Conservation (phyloP, 2,329 filamentous ascomycete genomes). For the Cordyceps militaris region DNA sequence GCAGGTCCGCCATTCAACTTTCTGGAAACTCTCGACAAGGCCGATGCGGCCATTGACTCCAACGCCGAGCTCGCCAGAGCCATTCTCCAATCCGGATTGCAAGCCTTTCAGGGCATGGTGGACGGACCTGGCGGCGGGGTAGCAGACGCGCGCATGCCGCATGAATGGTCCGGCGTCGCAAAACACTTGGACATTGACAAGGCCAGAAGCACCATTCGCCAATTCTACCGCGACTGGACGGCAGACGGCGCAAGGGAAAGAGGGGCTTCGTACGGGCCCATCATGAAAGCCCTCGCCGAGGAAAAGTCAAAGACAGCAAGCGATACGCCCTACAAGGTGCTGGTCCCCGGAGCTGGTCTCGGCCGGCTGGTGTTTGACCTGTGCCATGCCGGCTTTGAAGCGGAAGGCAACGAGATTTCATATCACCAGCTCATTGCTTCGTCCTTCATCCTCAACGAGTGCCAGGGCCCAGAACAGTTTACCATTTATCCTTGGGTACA, state of each 20-base stretch:
- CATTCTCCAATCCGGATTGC: constrained; percentile 64
- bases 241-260: constrained; percentile 68
- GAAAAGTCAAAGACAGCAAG: constrained; percentile 32
- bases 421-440: constrained; percentile 94
- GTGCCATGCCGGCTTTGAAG: constrained; percentile 61
- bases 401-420: constrained; percentile 92
- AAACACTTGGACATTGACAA: constrained; percentile 77
- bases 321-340: constrained; percentile 50
- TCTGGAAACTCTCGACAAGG: constrained; percentile 66
- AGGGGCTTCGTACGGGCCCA: constrained; percentile 66
- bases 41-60: constrained; percentile 81
- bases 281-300: constrained; percentile 56
- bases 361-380: constrained; percentile 87
- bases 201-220: constrained; percentile 82
- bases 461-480: constrained; percentile 53
- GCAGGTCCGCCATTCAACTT: constrained; percentile 76
- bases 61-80: constrained; percentile 78
- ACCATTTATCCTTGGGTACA: constrained; percentile 79
- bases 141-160: constrained; percentile 41
- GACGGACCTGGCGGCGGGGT: constrained; percentile 29
- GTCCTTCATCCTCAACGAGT: constrained; percentile 66
- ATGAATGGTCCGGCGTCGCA: constrained; percentile 63
- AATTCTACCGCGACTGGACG: constrained; percentile 95
- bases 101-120: constrained; percentile 54
- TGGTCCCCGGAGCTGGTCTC: constrained; percentile 85